Evolutionary conservation across 2,329 filamentous ascomycete species (phyloP).

Genomic region (Lomentospora prolificans): DNA sequence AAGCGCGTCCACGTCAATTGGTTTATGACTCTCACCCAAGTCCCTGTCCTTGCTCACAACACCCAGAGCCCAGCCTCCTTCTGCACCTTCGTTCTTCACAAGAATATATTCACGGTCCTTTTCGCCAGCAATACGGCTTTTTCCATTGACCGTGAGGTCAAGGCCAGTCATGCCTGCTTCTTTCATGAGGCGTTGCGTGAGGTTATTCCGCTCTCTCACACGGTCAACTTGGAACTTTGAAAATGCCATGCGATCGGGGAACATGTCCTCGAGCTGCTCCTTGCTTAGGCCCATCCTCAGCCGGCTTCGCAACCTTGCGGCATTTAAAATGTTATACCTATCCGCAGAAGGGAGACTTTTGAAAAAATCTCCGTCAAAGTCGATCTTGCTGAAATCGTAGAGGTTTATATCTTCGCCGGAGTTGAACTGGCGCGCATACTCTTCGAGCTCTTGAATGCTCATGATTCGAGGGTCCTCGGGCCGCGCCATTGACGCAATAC

Average conservation of each 20-base stretch:
- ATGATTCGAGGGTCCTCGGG: constrained; percentile 92
- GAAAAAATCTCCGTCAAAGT: constrained; percentile 95
- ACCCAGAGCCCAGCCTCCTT: constrained; percentile 91
- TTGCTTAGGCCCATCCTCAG: constrained; percentile 94
- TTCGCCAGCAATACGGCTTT: constrained; percentile 68
- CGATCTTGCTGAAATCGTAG: constrained; percentile 98
- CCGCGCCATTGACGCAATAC: constrained; percentile 76
- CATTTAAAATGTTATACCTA: constrained; percentile 95
- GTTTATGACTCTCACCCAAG: constrained; percentile 69
- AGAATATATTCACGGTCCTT: constrained; percentile 89
- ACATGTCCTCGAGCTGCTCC: constrained; percentile 93
- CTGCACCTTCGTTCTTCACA: constrained; percentile 88
- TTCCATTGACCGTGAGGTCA: constrained; percentile 55
- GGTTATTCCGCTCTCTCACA: constrained; percentile 82
- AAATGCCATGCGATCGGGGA: constrained; percentile 94
- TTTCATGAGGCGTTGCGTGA: constrained; percentile 91
- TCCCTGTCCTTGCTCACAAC: constrained; percentile 83
- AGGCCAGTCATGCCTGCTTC: constrained; percentile 80
- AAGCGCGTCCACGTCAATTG: constrained; percentile 78
- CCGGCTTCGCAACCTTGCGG: constrained; percentile 76
- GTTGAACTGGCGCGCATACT: constrained; percentile 88
- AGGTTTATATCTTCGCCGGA: constrained; percentile 81
- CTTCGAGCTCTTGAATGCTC: constrained; percentile 87
- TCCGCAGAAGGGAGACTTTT: constrained; percentile 80
- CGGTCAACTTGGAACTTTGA: constrained; percentile 93